Percentiles rank a stretch among this genome's conserved stretches.
Conservation (phyloP, 2,329 filamentous ascomycete genomes). For the Thermoascus crustaceus region DNA sequence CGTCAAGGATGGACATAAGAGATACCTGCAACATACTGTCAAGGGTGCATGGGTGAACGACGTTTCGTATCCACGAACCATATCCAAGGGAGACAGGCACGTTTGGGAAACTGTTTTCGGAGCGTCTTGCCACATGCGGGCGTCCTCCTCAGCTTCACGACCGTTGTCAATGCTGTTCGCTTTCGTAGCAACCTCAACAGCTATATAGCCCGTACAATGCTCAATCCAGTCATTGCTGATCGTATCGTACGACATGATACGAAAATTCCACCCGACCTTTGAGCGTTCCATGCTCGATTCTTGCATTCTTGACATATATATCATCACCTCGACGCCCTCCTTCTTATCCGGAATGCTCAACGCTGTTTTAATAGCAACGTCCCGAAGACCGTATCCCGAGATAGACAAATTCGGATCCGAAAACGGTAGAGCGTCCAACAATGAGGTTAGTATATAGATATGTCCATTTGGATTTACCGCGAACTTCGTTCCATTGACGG, state of each 20-base stretch:
- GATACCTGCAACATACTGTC: constrained; percentile 27
- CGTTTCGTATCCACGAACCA: constrained; percentile 17
- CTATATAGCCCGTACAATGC: constrained; percentile 26
- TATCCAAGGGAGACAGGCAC: constrained; percentile 17
- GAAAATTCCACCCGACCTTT: constrained; percentile 21
- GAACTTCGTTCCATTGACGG: background rate
- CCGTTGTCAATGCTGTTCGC: constrained; percentile 13
- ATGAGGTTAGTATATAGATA: constrained; percentile 5
- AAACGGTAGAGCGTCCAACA: constrained; percentile 9
- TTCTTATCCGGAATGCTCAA: constrained; percentile 23
- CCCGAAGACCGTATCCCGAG: constrained; percentile 13
- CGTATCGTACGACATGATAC: constrained; percentile 22
- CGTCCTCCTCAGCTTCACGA: constrained; percentile 15
- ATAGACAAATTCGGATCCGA: constrained; percentile 6
- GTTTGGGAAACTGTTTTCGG: constrained; percentile 8
- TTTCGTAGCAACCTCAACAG: constrained; percentile 14
- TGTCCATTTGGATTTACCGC: too few species aligned
- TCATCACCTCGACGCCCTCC: constrained; percentile 22
- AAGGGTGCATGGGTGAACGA: constrained; percentile 31
- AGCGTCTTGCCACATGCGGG: constrained; percentile 7
- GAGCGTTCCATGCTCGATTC: constrained; percentile 12
- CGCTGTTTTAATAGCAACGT: constrained; percentile 20
- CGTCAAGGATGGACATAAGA: constrained; percentile 19
- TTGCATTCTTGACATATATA: constrained; percentile 18
- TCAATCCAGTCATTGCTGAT: constrained; percentile 25